Percentiles rank a stretch among this genome's conserved stretches.
Evolutionary conservation across 108 stramenopile species (phyloP).

Genomic region (Seminavis robusta): DNA sequence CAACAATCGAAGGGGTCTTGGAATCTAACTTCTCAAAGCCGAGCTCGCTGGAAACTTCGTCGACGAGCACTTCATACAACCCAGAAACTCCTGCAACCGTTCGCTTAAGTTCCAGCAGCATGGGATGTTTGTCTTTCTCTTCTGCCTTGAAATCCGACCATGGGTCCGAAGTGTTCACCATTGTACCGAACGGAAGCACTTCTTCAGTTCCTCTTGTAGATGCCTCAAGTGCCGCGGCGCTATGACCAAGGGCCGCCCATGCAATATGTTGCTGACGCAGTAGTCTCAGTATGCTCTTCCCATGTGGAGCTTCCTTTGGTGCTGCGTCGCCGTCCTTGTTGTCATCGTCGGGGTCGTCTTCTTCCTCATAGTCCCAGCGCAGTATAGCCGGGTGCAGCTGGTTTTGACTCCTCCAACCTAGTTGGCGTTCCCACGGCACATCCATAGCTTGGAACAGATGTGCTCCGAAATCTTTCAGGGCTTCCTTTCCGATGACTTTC

Average conservation of each 20-base stretch:
- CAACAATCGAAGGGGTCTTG: constrained; percentile 40
- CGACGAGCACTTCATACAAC: constrained; percentile 58
- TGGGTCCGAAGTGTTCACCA: constrained; percentile 71
- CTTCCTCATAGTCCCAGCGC: constrained; percentile 82
- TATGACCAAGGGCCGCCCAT: constrained; percentile 83
- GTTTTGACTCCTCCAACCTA: too few species aligned
- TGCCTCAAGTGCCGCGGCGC: constrained; percentile 76
- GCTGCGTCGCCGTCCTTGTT: background rate
- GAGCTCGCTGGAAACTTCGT: constrained; percentile 31
- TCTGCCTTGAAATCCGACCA: constrained; percentile 57
- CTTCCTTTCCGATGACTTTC: constrained; percentile 36
- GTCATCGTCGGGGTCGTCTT: constrained; percentile 21
- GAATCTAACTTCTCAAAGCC: background rate
- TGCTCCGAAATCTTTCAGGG: constrained; percentile 68
- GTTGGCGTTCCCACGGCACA: constrained; percentile 60
- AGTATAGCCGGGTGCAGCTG: constrained; percentile 72
- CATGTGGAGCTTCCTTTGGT: too few species aligned
- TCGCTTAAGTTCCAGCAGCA: constrained; percentile 71
- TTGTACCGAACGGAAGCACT: constrained; percentile 68
- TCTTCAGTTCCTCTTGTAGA: constrained; percentile 66
- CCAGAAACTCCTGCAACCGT: constrained; percentile 65
- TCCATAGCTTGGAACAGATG: constrained; percentile 70
- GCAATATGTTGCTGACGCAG: constrained; percentile 82
- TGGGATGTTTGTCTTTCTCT: constrained; percentile 60
- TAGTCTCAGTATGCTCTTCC: constrained; percentile 50